These are phyloP conservation scores for Spiromastix sp. DNA, from an alignment of 2,329 filamentous ascomycete species.

Conservation along the genomic window DNA sequence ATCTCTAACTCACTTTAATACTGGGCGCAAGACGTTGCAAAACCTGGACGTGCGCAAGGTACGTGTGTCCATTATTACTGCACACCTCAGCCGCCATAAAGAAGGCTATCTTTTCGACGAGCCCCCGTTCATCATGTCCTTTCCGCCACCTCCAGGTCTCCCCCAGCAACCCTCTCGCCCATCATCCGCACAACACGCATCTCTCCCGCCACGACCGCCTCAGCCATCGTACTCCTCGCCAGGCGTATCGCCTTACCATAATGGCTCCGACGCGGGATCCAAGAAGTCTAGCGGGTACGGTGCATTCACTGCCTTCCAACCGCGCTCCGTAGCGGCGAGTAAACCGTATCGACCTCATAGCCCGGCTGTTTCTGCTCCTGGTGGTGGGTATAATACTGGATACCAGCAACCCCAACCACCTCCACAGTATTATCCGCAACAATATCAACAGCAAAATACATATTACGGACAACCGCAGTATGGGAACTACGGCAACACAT, in stretches of 20 bases:
- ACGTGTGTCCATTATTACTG: conserved; percentile 11
- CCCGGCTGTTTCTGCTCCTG: conserved; percentile 26
- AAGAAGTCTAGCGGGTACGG: conserved; percentile 25
- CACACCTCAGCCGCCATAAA: conserved; percentile 8
- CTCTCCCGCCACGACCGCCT: conserved; percentile 67
- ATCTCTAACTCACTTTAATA: too few relatives aligned
- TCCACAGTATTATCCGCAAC: conserved; percentile 16
- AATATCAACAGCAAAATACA: conserved; percentile 23
- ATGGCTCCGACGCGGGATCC: conserved; percentile 29
- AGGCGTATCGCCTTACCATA: conserved; percentile 15
- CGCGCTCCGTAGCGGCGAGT: conserved; percentile 45
- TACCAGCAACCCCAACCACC: conserved; percentile 32
- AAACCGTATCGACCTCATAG: conserved; percentile 26
- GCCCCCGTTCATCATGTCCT: conserved; percentile 59
- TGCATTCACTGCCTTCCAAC: conserved; percentile 48
- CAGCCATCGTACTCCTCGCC: conserved; percentile 37
- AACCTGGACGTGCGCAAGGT: conserved; percentile 12
- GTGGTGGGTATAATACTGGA: conserved; percentile 31
- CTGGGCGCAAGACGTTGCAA: too few relatives aligned
- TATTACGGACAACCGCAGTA: conserved; percentile 40
- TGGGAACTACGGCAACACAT: conserved; percentile 35
- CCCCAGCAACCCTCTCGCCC: conserved; percentile 36
- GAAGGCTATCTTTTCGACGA: conserved; percentile 17
- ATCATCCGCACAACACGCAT: conserved; percentile 25
- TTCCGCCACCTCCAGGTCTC: conserved; percentile 74